Evolutionary conservation across 2,329 filamentous ascomycete genomes (phyloP), one percentile per base, ranked within the genome.

Genomic region (Talaromyces sp.): DNA sequence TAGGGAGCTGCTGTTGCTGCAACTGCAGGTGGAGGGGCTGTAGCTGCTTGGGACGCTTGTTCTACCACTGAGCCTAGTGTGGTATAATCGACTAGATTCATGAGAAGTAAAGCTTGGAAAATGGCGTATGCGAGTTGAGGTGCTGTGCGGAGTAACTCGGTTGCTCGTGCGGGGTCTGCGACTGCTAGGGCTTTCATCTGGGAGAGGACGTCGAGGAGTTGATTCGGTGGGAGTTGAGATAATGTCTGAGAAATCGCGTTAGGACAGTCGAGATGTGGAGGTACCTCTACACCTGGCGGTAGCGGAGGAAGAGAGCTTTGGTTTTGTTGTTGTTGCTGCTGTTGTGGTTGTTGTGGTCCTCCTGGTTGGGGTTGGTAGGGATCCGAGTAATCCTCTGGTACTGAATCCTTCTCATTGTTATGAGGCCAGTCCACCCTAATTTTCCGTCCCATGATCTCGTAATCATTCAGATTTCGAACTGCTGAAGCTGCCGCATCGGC

Each of bases 391-490:
- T 82, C 79, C 33, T 71, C 70, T 11, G 75, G 75, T 9, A 78
- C 84, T 58, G 88, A 85, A 61, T 87, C 86, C 62, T 85, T 87
- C 65, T 88, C 88, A 63, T 91, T 90, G 72, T 97, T 93, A 73
- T 96, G 96, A 60, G 90, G 94, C 75, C 95, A 99, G 75, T 97
- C 94, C 57, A 99, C 94, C 61, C 92, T 85, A 63, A 99, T 82
- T 74, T 96, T 96, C 67, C 94, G 85, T 57, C 91, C 91, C 87
- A 96, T 95, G 70, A 97, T 86, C 72, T 97, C 93, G 76, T 91
- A 87, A 73, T 96, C 91, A 77, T 97, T 96, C 54, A 97, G 79
- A 71, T 99, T 97, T 65, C 93, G 88, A 50, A 97, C 93, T 2
- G 94, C 94, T 2, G 91, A 96, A 37, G 93, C 91, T 33, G 94